Evolutionary conservation across 106 monocot species (phyloP).

Genomic region (Narthecium ossifragum): DNA sequence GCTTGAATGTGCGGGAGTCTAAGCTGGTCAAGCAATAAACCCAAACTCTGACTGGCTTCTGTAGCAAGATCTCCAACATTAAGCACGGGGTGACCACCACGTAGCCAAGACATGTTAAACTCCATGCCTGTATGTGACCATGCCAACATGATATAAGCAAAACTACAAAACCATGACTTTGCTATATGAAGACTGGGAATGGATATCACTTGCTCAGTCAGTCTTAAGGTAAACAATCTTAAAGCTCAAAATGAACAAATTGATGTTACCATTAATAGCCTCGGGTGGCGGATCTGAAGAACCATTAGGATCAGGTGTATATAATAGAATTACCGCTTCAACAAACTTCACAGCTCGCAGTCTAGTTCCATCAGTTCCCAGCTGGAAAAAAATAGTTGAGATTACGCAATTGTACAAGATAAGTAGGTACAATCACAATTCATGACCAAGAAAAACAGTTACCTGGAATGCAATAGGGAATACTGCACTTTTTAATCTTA

Average conservation of each 20-base stretch:
- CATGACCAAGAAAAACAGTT: constrained; percentile 5
- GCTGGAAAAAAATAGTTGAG: constrained; percentile 26
- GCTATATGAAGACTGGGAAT: no score
- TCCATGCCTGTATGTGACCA: constrained; percentile 21
- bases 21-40: constrained; percentile 83
- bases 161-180: not conserved
- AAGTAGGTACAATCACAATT: not conserved
- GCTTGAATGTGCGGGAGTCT: constrained; percentile 70
- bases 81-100: constrained; percentile 73
- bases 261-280: constrained; percentile 42
- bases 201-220: no score
- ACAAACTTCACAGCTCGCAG: constrained; percentile 78
- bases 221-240: no score
- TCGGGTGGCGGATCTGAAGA: constrained; percentile 59
- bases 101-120: constrained; percentile 88
- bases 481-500: constrained; percentile 70
- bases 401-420: not conserved
- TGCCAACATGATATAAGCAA: not conserved
- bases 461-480: constrained; percentile 70
- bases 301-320: constrained; percentile 78
- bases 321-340: constrained; percentile 73
- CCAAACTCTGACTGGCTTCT: constrained; percentile 81
- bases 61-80: constrained; percentile 76
- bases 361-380: constrained; percentile 67
- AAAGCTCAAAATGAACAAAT: no score